A percentile compares a stretch with the other conserved stretches of the same genome.
Evolutionary conservation across 345 rosid genomes (phyloP).

Genomic region (Citrus medica): DNA sequence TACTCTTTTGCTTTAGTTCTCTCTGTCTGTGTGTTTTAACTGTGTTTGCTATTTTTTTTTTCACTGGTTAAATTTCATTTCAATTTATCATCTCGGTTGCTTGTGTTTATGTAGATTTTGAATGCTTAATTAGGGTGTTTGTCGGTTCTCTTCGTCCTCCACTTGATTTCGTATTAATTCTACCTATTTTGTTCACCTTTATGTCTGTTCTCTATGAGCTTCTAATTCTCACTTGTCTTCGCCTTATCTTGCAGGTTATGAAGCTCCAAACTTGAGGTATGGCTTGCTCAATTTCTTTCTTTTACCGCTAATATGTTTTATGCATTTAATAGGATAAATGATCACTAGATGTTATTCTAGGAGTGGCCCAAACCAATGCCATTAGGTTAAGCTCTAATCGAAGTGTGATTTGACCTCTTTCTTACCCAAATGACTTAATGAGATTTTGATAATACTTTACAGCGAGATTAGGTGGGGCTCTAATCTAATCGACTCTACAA

Average conservation of each 20-base stretch:
- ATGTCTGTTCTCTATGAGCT: background rate
- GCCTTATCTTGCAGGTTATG: conserved; percentile 54
- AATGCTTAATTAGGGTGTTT: background rate
- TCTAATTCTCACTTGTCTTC: conserved; percentile 7
- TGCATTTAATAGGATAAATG: background rate
- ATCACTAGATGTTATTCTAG: too few relatives aligned
- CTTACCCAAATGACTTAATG: too few relatives aligned
- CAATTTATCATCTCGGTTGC: background rate
- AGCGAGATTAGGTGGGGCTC: too few relatives aligned
- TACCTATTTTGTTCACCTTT: background rate
- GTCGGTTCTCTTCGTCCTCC: background rate
- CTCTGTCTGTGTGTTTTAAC: too few relatives aligned
- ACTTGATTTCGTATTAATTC: background rate
- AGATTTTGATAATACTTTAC: too few relatives aligned
- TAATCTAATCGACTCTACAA: too few relatives aligned
- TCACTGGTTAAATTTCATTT: background rate
- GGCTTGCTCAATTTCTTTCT: background rate
- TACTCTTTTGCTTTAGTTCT: background rate
- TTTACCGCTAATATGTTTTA: background rate
- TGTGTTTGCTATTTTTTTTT: background rate
- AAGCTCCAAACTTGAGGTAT: conserved; percentile 83
- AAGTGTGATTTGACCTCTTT: too few relatives aligned
- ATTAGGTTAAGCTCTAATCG: too few relatives aligned
- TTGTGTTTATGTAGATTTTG: background rate
- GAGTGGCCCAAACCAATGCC: too few relatives aligned